A percentile compares a stretch with the other conserved stretches of the same genome.
Evolutionary conservation across 805 yeast species (phyloP).

Genomic region (Brettanomyces sp.): DNA sequence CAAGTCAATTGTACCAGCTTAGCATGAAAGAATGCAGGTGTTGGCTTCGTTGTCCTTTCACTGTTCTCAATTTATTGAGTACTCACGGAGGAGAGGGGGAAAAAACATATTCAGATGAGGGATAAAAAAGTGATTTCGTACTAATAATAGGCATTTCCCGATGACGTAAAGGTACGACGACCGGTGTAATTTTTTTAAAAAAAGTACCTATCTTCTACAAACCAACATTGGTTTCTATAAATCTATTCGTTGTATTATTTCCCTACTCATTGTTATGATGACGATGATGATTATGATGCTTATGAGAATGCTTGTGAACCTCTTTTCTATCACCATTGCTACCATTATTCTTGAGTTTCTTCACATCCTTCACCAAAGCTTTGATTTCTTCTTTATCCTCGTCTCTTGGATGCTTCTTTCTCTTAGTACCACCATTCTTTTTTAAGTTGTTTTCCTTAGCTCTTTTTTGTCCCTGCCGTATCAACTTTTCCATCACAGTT

Average conservation of each 20-base stretch:
- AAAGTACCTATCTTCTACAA: too few relatives aligned
- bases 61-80: too few relatives aligned
- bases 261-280: neutral
- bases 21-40: too few relatives aligned
- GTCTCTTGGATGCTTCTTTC: neutral
- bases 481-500: slow-evolving; percentile 71
- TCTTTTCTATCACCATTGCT: neutral
- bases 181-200: too few relatives aligned
- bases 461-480: slow-evolving; percentile 52
- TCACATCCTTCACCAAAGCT: neutral
- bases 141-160: too few relatives aligned
- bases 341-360: neutral
- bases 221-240: neutral
- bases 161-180: too few relatives aligned
- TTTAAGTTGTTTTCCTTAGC: slow-evolving; percentile 7
- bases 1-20: too few relatives aligned
- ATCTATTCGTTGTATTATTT: neutral
- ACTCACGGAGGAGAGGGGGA: too few relatives aligned
- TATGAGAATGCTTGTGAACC: neutral
- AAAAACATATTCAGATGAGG: too few relatives aligned
- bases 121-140: too few relatives aligned
- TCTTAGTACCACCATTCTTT: neutral
- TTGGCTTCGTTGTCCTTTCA: too few relatives aligned
- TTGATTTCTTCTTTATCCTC: neutral
- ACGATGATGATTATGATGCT: neutral